A percentile compares a stretch with the other conserved stretches of the same genome.
These are phyloP conservation scores for Dendrobium huoshanense DNA, from an alignment of 106 monocot species.

Conservation along the genomic window DNA sequence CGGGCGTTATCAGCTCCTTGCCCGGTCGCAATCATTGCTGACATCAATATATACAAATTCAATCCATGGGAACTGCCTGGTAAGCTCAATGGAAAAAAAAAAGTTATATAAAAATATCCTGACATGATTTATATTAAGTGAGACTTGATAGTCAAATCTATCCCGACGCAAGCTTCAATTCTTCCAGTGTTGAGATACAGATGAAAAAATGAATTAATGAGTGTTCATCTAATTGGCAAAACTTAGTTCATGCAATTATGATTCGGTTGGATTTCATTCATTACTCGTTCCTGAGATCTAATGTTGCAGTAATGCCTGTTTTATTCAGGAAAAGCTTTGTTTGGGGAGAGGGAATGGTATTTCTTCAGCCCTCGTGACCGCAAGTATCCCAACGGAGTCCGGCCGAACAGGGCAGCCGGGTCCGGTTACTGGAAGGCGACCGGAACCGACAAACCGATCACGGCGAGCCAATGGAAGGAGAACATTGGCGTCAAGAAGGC, in stretches of 20 bases:
- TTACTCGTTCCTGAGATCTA: no score
- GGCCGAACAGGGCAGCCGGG: slow-evolving; percentile 21
- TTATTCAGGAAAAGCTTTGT: slow-evolving; percentile 18
- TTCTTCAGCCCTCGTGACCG: slow-evolving; percentile 29
- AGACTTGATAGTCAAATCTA: no score
- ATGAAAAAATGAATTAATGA: no score
- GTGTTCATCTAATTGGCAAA: no score
- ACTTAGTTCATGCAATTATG: no score
- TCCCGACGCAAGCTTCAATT: background rate
- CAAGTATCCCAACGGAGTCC: slow-evolving; percentile 26
- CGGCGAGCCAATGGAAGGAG: slow-evolving; percentile 4
- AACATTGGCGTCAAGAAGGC: slow-evolving; percentile 25
- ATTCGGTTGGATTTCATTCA: no score
- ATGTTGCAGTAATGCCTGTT: background rate
- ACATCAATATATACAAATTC: slow-evolving; percentile 37
- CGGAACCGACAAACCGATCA: slow-evolving; percentile 29
- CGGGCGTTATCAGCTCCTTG: slow-evolving; percentile 10
- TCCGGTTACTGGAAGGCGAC: slow-evolving; percentile 38
- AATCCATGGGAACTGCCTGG: slow-evolving; percentile 33
- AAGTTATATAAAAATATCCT: no score
- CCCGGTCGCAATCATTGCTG: slow-evolving; percentile 26
- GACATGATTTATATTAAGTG: no score
- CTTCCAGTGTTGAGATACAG: background rate
- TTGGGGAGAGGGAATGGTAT: slow-evolving; percentile 33
- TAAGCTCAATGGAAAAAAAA: background rate